These are phyloP conservation scores for Neurospora sp. DNA, from an alignment of 495 filamentous ascomycete genomes.

Conservation along the genomic window DNA sequence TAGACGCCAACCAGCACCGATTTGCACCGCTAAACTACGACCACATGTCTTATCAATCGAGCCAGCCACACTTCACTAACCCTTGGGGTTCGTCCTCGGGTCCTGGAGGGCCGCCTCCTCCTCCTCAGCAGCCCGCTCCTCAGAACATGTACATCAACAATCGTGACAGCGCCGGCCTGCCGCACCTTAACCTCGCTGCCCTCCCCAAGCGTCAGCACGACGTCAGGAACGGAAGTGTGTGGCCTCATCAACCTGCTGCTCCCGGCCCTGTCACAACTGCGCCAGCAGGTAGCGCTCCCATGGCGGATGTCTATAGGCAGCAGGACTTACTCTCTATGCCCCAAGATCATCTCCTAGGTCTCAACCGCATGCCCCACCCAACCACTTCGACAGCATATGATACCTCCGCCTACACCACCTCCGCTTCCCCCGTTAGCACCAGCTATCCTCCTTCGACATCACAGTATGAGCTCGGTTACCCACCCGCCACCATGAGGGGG, in stretches of 20 bases:
- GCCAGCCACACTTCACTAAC: constrained; percentile 80
- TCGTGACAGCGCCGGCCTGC: constrained; percentile 19
- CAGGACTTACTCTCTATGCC: constrained; percentile 64
- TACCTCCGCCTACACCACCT: constrained; percentile 39
- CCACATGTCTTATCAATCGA: constrained; percentile 50
- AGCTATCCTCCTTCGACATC: constrained; percentile 60
- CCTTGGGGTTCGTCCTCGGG: constrained; percentile 59
- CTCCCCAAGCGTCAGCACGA: constrained; percentile 30
- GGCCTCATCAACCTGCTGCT: constrained; percentile 63
- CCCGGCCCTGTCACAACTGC: constrained; percentile 56
- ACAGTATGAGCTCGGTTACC: constrained; percentile 55
- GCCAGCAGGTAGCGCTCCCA: constrained; percentile 62
- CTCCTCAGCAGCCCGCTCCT: constrained; percentile 26
- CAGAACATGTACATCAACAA: constrained; percentile 44
- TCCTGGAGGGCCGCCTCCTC: constrained; percentile 8
- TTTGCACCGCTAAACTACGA: constrained; percentile 75
- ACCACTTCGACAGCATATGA: constrained; percentile 41
- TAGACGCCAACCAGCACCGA: constrained; percentile 74
- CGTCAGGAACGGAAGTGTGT: constrained; percentile 12
- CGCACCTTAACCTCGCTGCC: constrained; percentile 34
- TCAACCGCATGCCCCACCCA: constrained; percentile 38
- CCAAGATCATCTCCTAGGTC: constrained; percentile 55
- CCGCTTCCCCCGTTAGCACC: constrained; percentile 50
- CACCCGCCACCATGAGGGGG: constrained; percentile 53
- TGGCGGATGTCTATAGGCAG: constrained; percentile 46